Evolutionary conservation across 1,139 yeast species (phyloP), one percentile per base, ranked within the genome.

Genomic region (Geotrichum reessii): DNA sequence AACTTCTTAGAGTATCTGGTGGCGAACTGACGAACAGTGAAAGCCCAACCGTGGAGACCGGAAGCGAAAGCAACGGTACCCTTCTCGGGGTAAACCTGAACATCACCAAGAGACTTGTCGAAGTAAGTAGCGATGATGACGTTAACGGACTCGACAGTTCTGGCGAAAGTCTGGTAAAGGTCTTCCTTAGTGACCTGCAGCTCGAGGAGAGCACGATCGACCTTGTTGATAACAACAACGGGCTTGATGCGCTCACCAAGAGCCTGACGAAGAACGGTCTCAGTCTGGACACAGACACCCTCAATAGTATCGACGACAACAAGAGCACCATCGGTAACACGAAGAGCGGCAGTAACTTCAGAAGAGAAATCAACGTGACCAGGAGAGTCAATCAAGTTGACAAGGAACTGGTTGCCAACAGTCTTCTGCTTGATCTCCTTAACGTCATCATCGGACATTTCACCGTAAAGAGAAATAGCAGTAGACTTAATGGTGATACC

Each of bases 281-380:
- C 99, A 75, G 99, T 93, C 85, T 93, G 99, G 77, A 93, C 98
- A 87, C 99, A 93, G 77, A 93, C 99, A 91, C 99, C 99, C 81
- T 93, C 99, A 77, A 93, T 91, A 81, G 95, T 85, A 81, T 93
- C 99, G 77, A 93, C 99, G 73, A 93, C 99, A 73, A 93, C 99
- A 77, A 93, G 86, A 76, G 99, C 99, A 90, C 99, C 99, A 78
- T 93, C 99, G 71, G 98, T 93, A 74, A 93, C 98, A 85, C 99
- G 93, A 77, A 93, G 86, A 80, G 99, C 99, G 73, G 99, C 98
- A 75, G 99, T 93, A 75, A 93, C 99, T 82, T 93, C 99, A 72
- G 99, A 93, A 67, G 98, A 92, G 93, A 93, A 93, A 83, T 93
- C 99, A 85, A 93, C 98, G 98, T 93, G 99, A 87, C 99, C 99